A percentile compares a stretch with the other conserved stretches of the same genome.
Evolutionary conservation across 805 yeast species (phyloP).

Genomic region (Wickerhamiella qilinensis): DNA sequence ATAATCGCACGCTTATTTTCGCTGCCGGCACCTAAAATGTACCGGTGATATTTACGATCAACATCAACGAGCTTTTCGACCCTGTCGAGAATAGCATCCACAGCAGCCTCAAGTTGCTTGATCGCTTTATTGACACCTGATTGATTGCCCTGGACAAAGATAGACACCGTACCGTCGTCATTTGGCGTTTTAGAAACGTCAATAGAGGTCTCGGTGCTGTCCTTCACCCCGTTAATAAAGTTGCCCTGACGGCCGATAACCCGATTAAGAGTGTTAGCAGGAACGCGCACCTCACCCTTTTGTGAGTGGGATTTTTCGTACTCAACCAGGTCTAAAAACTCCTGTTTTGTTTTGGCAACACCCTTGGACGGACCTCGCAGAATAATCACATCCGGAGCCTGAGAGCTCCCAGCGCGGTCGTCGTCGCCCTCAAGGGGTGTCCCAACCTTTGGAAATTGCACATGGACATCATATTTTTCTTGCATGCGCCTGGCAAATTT

Average conservation of each 20-base stretch:
- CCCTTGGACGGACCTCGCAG: conserved; percentile 58
- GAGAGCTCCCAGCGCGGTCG: conserved; percentile 5
- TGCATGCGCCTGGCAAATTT: conserved; percentile 67
- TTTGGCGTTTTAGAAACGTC: conserved; percentile 21
- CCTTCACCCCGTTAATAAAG: conserved; percentile 62
- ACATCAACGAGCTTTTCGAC: conserved; percentile 44
- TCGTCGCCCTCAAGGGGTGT: conserved; percentile 21
- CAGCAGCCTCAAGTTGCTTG: conserved; percentile 42
- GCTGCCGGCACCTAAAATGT: conserved; percentile 67
- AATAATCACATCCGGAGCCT: conserved; percentile 27
- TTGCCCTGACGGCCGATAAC: conserved; percentile 87
- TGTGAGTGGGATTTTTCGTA: conserved; percentile 80
- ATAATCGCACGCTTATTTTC: conserved; percentile 58
- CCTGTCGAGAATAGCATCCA: conserved; percentile 47
- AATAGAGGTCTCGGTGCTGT: conserved; percentile 34
- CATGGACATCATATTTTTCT: conserved; percentile 69
- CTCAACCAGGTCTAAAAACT: conserved; percentile 56
- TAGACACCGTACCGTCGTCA: conserved; percentile 27
- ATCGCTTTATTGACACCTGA: conserved; percentile 59
- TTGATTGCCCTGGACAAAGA: conserved; percentile 66
- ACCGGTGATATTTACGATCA: conserved; percentile 57
- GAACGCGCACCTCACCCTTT: conserved; percentile 46
- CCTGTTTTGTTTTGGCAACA: conserved; percentile 27
- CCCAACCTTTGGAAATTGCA: conserved; percentile 45
- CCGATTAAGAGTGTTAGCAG: conserved; percentile 59